Base-by-base conservation (phyloP, 1,284 basidiomycete species). In the Ustilago curta region DNA sequence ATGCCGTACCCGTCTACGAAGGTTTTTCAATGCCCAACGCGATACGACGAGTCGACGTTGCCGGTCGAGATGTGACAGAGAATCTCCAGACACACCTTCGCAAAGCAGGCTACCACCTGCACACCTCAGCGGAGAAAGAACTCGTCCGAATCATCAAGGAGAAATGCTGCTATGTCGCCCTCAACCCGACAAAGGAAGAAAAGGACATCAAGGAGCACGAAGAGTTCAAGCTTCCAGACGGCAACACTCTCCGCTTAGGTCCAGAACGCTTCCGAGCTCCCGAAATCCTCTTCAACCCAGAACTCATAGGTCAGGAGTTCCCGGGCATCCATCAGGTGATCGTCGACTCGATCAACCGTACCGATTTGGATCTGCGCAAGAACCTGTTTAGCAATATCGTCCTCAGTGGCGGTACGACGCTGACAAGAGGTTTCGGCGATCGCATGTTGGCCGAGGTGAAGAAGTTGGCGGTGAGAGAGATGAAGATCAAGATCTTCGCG, bases 11-110 rank as follows among this genome's bases (percentile, higher is more conserved):
- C 3, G 97, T 99, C 11, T 99, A 97, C 82, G 97, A 99, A 85
- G 97, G 97, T 0, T 99, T 99, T 87, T 95, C 94, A 9, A 97
- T 99, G 93, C 95, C 96, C 39, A 94, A 99, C 84, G 96, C 97
- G 39, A 96, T 99, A 76, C 91, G 95, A 58, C 88, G 97, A 70
- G 88, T 99, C 64, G 97, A 99, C 85, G 90, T 99, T 7, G 97
- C 97, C 23, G 97, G 97, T 78, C 89, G 95, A 91, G 94, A 85
- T 79, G 93, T 99, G 44, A 99, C 97, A 23, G 95, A 99, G 81
- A 91, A 98, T 81, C 89, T 99, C 37, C 97, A 99, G 85, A 87
- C 97, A 5, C 89, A 98, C 32, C 89, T 99, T 18, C 91, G 97
- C 60, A 98, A 97, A 86, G 90, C 93, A 0, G 97, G 97, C 0